A percentile compares a stretch with the other conserved stretches of the same genome.
Evolutionary conservation across 139 green algal species (phyloP).

Genomic region (Picocystis salinarum): DNA sequence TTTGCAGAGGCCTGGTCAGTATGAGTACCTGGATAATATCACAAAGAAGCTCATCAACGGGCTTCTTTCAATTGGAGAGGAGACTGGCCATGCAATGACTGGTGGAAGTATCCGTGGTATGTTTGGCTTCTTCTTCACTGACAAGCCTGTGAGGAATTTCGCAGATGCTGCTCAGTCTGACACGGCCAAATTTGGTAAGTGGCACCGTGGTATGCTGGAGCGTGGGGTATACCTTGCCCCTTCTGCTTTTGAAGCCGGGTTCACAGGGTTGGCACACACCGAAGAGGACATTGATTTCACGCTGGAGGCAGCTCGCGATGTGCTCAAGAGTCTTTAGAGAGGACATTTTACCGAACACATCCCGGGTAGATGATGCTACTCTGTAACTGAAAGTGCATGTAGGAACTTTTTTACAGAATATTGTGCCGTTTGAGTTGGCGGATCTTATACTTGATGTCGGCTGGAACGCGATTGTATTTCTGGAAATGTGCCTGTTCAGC

Average conservation of each 20-base stretch:
- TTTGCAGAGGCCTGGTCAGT: conserved; percentile 60
- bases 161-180: conserved; percentile 74
- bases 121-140: conserved; percentile 99
- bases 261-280: conserved; percentile 83
- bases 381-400: too few relatives aligned
- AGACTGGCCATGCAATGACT: conserved; percentile 68
- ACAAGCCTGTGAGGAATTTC: conserved; percentile 70
- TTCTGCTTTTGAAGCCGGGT: conserved; percentile 84
- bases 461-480: too few relatives aligned
- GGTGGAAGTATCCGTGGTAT: conserved; percentile 85
- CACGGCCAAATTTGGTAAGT: conserved; percentile 85
- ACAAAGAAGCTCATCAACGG: conserved; percentile 75
- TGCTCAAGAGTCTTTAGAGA: conserved; percentile 40
- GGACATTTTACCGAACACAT: not conserved
- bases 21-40: conserved; percentile 82
- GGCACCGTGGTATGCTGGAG: conserved; percentile 95
- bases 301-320: conserved; percentile 61
- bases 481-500: too few relatives aligned
- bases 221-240: conserved; percentile 92
- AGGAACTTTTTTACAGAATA: too few relatives aligned
- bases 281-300: conserved; percentile 87
- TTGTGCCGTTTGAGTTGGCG: too few relatives aligned
- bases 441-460: too few relatives aligned
- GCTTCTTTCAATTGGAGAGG: conserved; percentile 60
- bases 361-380: too few relatives aligned